These are phyloP conservation scores for Dactylorhiza incarnata DNA, from an alignment of 106 monocot genomes.

Conservation along the genomic window DNA sequence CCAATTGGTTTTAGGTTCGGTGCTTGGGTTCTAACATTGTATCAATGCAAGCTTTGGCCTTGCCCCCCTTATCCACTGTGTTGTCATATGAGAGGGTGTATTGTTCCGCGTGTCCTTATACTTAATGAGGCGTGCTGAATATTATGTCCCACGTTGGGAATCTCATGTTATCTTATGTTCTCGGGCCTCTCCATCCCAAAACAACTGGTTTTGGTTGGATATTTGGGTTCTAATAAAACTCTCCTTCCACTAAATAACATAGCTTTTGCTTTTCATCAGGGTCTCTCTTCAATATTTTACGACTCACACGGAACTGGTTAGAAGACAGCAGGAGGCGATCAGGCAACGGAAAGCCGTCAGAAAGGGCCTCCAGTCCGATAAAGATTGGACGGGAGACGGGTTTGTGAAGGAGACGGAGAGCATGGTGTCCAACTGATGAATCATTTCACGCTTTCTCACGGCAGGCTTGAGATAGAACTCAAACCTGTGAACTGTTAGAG, in stretches of 20 bases:
- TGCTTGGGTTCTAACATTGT: too few species aligned
- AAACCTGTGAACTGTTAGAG: too few species aligned
- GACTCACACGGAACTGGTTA: slow-evolving; percentile 87
- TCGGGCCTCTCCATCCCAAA: neutral
- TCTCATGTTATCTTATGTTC: neutral
- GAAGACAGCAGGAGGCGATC: slow-evolving; percentile 79
- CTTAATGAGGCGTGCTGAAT: too few species aligned
- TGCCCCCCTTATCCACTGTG: too few species aligned
- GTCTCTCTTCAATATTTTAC: slow-evolving; percentile 89
- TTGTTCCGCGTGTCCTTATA: too few species aligned
- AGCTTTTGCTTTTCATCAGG: slow-evolving; percentile 20
- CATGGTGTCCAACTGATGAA: slow-evolving; percentile 91
- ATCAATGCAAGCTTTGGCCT: too few species aligned
- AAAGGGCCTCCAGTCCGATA: slow-evolving; percentile 86
- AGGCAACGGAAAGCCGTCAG: slow-evolving; percentile 65
- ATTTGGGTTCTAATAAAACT: neutral
- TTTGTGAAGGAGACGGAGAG: slow-evolving; percentile 97
- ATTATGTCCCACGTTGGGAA: too few species aligned
- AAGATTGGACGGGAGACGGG: slow-evolving; percentile 98
- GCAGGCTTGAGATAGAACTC: neutral
- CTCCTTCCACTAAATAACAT: neutral
- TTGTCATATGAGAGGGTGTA: too few species aligned
- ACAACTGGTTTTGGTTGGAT: neutral
- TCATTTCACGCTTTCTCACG: neutral
- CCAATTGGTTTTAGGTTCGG: too few species aligned